These are phyloP conservation scores for Spathaspora passalidarum DNA, from an alignment of 805 yeast genomes.

Conservation along the genomic window DNA sequence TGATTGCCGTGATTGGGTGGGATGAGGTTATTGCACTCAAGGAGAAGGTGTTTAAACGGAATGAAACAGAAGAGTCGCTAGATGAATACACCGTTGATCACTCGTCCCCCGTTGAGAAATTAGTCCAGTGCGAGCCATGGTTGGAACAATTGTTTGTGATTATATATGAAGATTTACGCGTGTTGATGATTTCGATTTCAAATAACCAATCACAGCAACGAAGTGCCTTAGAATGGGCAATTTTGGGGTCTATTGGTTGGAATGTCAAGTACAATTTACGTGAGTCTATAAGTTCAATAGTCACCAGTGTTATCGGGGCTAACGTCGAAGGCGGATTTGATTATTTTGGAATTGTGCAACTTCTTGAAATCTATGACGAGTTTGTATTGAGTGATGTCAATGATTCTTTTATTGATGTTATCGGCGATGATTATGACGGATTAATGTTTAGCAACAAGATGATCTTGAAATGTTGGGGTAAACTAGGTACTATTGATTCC, in stretches of 20 bases:
- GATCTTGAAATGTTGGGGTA: slow-evolving; percentile 20
- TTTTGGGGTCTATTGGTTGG: slow-evolving; percentile 58
- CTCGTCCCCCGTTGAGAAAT: neutral
- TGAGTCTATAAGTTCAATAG: slow-evolving; percentile 34
- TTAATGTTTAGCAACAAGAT: slow-evolving; percentile 30
- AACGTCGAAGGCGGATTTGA: slow-evolving; percentile 59
- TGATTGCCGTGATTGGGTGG: slow-evolving; percentile 80
- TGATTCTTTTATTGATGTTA: slow-evolving; percentile 30
- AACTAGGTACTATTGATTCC: slow-evolving; percentile 19
- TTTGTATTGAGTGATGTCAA: slow-evolving; percentile 33
- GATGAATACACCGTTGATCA: slow-evolving; percentile 1
- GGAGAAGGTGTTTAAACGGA: slow-evolving; percentile 52
- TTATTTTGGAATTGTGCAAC: slow-evolving; percentile 50
- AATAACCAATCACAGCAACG: slow-evolving; percentile 34
- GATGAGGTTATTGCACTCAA: slow-evolving; percentile 64
- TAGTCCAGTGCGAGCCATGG: slow-evolving; percentile 65
- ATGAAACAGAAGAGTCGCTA: neutral
- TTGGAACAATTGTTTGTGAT: slow-evolving; percentile 70
- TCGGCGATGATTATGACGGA: slow-evolving; percentile 25
- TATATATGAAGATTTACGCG: slow-evolving; percentile 57
- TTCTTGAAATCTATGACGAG: slow-evolving; percentile 48
- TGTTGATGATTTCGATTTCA: slow-evolving; percentile 22
- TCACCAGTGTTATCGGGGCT: slow-evolving; percentile 47
- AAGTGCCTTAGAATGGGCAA: slow-evolving; percentile 72
- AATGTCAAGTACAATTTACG: slow-evolving; percentile 36